A percentile compares a stretch with the other conserved stretches of the same genome.
Evolutionary conservation across 805 yeast species (phyloP).

Genomic region (Candida michaelii): DNA sequence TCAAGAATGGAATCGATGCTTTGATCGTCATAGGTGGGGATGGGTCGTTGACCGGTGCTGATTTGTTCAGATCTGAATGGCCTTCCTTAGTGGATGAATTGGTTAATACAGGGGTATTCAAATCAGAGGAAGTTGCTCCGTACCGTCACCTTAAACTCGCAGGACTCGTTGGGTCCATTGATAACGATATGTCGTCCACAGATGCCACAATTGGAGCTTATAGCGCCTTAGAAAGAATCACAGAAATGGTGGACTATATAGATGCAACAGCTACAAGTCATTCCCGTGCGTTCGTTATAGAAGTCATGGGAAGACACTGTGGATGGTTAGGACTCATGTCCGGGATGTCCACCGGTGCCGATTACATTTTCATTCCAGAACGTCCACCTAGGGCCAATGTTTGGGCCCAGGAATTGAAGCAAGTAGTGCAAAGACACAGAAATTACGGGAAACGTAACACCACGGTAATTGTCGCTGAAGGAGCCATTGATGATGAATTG

Average conservation of each 20-base stretch:
- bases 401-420: slow-evolving; percentile 70
- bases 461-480: slow-evolving; percentile 80
- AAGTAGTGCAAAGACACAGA: slow-evolving; percentile 64
- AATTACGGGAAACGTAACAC: slow-evolving; percentile 74
- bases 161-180: slow-evolving; percentile 81
- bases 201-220: slow-evolving; percentile 82
- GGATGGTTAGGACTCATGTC: slow-evolving; percentile 87
- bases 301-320: slow-evolving; percentile 89
- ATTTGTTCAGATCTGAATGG: slow-evolving; percentile 75
- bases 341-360: slow-evolving; percentile 79
- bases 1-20: slow-evolving; percentile 73
- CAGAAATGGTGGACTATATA: slow-evolving; percentile 74
- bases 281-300: slow-evolving; percentile 79
- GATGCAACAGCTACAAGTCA: slow-evolving; percentile 85
- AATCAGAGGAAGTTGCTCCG: slow-evolving; percentile 45
- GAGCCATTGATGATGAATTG: slow-evolving; percentile 71
- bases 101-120: slow-evolving; percentile 42
- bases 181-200: slow-evolving; percentile 82
- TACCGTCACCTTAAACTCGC: slow-evolving; percentile 63
- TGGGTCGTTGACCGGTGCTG: slow-evolving; percentile 82
- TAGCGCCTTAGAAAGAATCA: slow-evolving; percentile 73
- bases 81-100: slow-evolving; percentile 66
- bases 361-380: slow-evolving; percentile 78
- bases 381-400: slow-evolving; percentile 61
- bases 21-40: slow-evolving; percentile 82